Conservation (phyloP, 2,329 filamentous ascomycete genomes). For the Cordyceps militaris region DNA sequence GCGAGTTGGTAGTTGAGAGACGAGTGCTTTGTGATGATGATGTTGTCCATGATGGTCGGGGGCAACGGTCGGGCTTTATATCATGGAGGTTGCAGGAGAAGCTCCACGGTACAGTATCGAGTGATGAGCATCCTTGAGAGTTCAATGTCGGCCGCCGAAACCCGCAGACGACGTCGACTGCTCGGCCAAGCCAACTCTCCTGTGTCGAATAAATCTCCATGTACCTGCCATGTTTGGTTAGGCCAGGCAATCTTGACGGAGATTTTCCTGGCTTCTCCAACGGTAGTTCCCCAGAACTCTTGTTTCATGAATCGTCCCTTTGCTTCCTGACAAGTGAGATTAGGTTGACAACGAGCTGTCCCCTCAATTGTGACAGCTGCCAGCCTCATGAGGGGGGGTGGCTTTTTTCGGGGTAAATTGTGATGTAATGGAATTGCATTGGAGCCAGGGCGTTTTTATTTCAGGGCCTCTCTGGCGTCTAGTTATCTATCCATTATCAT, state of each 20-base stretch:
- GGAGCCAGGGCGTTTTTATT: neutral
- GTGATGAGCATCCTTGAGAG: neutral
- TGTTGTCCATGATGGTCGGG: neutral
- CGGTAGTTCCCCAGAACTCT: neutral
- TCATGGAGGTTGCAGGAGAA: neutral
- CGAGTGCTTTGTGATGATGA: neutral
- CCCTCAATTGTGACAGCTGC: neutral
- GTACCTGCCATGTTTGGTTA: neutral
- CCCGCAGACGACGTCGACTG: neutral
- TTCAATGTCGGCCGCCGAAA: neutral
- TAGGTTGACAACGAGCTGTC: neutral
- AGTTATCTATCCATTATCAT: neutral
- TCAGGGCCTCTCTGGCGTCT: neutral
- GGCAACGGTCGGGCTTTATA: neutral
- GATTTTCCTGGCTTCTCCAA: neutral
- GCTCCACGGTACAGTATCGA: neutral
- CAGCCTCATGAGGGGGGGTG: neutral
- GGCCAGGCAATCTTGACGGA: neutral
- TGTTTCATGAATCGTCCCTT: neutral
- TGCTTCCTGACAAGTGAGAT: neutral
- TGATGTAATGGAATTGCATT: neutral
- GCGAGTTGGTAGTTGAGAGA: neutral
- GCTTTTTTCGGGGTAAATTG: neutral
- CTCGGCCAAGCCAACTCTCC: neutral
- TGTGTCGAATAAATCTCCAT: neutral